These are phyloP conservation scores for Pseudogymnoascus sp. DNA, from an alignment of 2,329 filamentous ascomycete genomes.

Conservation along the genomic window DNA sequence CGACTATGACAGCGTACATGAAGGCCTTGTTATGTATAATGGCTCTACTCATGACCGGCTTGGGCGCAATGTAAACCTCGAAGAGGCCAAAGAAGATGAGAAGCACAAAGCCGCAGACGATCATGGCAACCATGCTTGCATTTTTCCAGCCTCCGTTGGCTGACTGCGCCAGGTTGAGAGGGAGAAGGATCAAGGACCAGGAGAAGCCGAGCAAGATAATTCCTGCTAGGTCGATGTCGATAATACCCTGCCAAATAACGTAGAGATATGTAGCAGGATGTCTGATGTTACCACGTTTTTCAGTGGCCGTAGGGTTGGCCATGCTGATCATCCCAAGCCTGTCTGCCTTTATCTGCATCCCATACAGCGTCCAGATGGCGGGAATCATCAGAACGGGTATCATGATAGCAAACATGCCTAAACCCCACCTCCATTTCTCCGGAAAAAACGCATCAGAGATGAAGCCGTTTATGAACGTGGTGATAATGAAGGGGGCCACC, in stretches of 20 bases:
- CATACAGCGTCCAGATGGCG: conserved; percentile 24
- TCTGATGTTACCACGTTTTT: background rate
- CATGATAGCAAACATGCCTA: conserved; percentile 25
- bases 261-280: background rate
- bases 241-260: background rate
- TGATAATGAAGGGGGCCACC: background rate
- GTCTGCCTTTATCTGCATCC: conserved; percentile 12
- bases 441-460: conserved; percentile 32
- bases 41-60: conserved; percentile 19
- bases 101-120: conserved; percentile 16
- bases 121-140: conserved; percentile 18
- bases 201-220: conserved; percentile 16
- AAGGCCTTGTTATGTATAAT: conserved; percentile 21
- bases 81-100: conserved; percentile 13
- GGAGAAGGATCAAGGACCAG: conserved; percentile 20
- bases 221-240: background rate
- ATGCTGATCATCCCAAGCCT: background rate
- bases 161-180: conserved; percentile 17
- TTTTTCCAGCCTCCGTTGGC: conserved; percentile 20
- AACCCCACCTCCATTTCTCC: conserved; percentile 27
- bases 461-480: conserved; percentile 28
- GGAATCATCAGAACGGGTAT: conserved; percentile 20
- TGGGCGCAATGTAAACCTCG: conserved; percentile 19
- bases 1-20: conserved; percentile 15
- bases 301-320: background rate